Conservation (phyloP, 139 green algal genomes). For the Prasinococcaceae sp. region DNA sequence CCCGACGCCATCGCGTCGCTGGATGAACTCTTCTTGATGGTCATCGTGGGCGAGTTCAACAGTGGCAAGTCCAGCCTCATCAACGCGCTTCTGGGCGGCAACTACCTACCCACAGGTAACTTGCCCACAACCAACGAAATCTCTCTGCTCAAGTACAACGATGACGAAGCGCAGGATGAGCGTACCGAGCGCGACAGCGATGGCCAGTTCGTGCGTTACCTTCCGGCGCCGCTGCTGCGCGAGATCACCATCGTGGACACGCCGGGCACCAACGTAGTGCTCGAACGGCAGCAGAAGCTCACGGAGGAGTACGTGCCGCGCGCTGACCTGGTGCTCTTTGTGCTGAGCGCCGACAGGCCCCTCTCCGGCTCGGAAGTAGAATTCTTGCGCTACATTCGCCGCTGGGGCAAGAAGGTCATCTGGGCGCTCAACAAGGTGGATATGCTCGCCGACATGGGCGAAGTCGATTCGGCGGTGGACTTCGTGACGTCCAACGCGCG, state of each 20-base stretch:
- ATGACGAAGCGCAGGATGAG: not conserved
- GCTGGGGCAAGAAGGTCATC: constrained; percentile 95
- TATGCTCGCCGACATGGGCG: constrained; percentile 40
- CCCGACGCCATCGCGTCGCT: constrained; percentile 39
- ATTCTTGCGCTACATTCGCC: constrained; percentile 36
- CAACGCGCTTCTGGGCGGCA: constrained; percentile 71
- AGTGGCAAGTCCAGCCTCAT: constrained; percentile 77
- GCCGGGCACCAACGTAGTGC: constrained; percentile 90
- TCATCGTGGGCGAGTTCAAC: constrained; percentile 86
- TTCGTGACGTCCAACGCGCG: constrained; percentile 68
- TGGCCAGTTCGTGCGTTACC: constrained; percentile 57
- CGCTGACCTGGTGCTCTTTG: constrained; percentile 93
- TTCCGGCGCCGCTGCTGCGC: constrained; percentile 34
- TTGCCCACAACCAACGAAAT: constrained; percentile 99
- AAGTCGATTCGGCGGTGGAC: constrained; percentile 45
- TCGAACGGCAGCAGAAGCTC: constrained; percentile 91
- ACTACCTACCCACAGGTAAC: constrained; percentile 75
- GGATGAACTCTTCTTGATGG: constrained; percentile 87
- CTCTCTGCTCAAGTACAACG: constrained; percentile 62
- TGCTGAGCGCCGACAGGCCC: constrained; percentile 71
- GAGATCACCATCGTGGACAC: constrained; percentile 93
- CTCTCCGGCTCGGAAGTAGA: constrained; percentile 83
- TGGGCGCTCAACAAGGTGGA: constrained; percentile 97
- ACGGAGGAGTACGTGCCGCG: constrained; percentile 96
- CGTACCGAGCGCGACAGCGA: constrained; percentile 39